Percentiles rank a stretch among this genome's conserved stretches.
These are phyloP conservation scores for Metschnikowia baotianmanensis DNA, from an alignment of 805 yeast species.

Conservation along the genomic window DNA sequence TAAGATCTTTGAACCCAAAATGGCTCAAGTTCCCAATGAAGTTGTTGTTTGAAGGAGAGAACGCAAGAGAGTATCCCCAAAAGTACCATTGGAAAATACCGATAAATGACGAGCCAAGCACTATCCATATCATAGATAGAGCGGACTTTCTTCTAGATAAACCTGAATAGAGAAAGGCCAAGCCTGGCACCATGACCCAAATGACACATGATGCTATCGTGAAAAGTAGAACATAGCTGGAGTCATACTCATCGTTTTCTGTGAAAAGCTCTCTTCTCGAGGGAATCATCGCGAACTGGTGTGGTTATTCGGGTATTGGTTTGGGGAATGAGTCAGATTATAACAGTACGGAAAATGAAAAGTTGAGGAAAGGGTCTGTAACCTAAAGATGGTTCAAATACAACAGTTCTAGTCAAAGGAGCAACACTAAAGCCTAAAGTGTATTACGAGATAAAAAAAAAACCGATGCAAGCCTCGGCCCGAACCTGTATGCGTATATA, in stretches of 20 bases:
- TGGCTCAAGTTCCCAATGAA: conserved; percentile 84
- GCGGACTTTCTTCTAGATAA: conserved; percentile 90
- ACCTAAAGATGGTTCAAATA: too few species aligned
- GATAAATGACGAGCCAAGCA: conserved; percentile 68
- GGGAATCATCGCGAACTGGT: conserved; percentile 16
- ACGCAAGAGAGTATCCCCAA: conserved; percentile 96
- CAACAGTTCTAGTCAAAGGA: too few species aligned
- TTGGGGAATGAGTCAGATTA: too few species aligned
- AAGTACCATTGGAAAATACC: conserved; percentile 92
- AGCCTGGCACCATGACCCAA: conserved; percentile 91
- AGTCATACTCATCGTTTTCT: conserved; percentile 28
- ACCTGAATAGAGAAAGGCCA: conserved; percentile 90
- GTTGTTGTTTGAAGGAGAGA: conserved; percentile 74
- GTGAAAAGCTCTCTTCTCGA: conserved; percentile 34
- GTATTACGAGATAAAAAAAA: too few species aligned
- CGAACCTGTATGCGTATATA: conserved; percentile 5
- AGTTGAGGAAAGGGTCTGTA: background rate
- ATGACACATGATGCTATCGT: conserved; percentile 68
- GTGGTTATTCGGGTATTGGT: background rate
- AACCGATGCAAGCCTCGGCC: background rate
- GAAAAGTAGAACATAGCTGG: conserved; percentile 35
- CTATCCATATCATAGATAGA: conserved; percentile 77
- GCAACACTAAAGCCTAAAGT: too few species aligned
- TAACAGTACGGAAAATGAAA: background rate
- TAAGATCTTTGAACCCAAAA: conserved; percentile 79